phyloP scores from a whole-genome alignment of 2,329 filamentous ascomycete genomes.

The Claviceps pazoutovae region DNA sequence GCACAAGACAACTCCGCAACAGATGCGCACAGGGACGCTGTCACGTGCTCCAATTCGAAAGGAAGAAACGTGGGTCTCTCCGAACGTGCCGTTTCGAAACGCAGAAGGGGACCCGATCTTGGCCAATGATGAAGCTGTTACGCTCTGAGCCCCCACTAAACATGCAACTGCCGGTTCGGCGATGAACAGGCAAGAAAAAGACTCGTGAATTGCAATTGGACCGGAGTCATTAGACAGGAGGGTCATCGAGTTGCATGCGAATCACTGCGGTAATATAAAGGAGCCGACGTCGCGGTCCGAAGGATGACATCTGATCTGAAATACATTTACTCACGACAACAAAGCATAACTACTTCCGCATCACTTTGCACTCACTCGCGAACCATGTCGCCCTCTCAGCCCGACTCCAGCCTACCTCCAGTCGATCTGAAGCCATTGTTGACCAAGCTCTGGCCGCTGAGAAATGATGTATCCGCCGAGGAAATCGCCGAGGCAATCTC shows the following conservation, averaged over 20 bases:
- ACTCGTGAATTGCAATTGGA: background rate
- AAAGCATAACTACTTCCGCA: too few species aligned
- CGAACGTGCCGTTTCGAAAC: background rate
- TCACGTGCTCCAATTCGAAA: background rate
- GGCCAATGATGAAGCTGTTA: background rate
- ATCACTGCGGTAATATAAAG: too few species aligned
- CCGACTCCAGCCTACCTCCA: constrained; percentile 15
- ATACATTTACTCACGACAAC: too few species aligned
- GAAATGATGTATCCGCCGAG: constrained; percentile 47
- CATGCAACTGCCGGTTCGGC: background rate
- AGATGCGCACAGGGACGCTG: background rate
- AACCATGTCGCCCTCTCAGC: constrained; percentile 18
- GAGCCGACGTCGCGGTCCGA: background rate
- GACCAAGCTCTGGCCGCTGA: constrained; percentile 53
- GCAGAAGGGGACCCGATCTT: background rate
- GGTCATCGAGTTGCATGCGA: too few species aligned
- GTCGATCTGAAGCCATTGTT: constrained; percentile 58
- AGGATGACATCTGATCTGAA: too few species aligned
- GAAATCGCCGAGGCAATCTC: constrained; percentile 87
- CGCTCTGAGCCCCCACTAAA: background rate
- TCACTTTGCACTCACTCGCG: background rate
- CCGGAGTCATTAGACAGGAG: background rate
- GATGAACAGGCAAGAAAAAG: background rate
- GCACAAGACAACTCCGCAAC: background rate
- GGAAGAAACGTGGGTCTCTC: background rate